Percentiles rank a stretch among this genome's conserved stretches.
Evolutionary conservation across 2,329 filamentous ascomycete genomes (phyloP).

Genomic region (Leptographium lundbergii): DNA sequence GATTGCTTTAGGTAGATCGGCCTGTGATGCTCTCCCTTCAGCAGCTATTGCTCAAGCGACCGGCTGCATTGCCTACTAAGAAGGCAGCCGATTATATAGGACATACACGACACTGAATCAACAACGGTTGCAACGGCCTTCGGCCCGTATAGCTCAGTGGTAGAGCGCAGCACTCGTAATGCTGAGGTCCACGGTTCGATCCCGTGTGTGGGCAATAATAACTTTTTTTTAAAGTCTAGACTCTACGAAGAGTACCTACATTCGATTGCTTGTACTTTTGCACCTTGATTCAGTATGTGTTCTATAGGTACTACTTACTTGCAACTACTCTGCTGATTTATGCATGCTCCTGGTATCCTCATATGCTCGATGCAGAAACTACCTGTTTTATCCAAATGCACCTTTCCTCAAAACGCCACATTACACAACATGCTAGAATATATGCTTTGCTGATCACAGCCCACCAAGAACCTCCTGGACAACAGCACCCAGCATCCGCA

Average conservation of each 20-base stretch:
- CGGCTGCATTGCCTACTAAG: neutral
- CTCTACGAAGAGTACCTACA: too few species aligned
- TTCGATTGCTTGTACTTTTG: neutral
- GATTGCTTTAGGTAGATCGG: too few species aligned
- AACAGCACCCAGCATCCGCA: conserved; percentile 70
- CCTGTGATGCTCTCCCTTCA: too few species aligned
- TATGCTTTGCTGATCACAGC: conserved; percentile 20
- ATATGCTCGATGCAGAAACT: too few species aligned
- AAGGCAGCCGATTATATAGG: neutral
- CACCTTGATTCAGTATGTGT: neutral
- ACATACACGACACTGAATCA: neutral
- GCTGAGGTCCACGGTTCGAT: conserved; percentile 12
- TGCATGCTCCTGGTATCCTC: too few species aligned
- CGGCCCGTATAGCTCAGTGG: conserved; percentile 11
- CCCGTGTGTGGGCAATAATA: conserved; percentile 8
- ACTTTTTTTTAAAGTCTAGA: neutral
- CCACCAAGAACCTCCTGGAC: conserved; percentile 48
- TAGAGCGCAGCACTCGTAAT: conserved; percentile 12
- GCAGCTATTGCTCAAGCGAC: neutral
- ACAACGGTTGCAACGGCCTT: neutral
- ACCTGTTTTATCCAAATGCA: too few species aligned
- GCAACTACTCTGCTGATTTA: neutral
- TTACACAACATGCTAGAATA: neutral
- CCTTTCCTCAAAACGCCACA: neutral
- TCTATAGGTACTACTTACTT: too few species aligned